Evolutionary conservation across 2,329 filamentous ascomycete genomes (phyloP).

Genomic region (Ilyonectria mors-panacis): DNA sequence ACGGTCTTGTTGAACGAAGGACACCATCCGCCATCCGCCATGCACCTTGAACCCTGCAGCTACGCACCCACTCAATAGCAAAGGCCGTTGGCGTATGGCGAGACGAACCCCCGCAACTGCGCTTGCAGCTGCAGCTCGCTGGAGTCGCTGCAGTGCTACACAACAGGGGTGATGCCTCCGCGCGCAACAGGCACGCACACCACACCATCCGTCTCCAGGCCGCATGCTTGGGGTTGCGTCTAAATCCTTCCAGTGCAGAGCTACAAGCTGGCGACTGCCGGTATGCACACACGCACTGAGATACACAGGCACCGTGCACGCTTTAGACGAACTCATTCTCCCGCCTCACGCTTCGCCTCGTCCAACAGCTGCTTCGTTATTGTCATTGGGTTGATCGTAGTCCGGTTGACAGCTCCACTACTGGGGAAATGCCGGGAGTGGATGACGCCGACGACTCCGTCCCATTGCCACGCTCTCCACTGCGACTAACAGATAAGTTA

Average conservation of each 20-base stretch:
- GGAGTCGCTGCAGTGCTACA: background rate
- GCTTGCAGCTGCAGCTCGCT: background rate
- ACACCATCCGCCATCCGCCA: background rate
- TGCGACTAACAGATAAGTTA: background rate
- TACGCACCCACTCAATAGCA: background rate
- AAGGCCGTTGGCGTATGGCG: background rate
- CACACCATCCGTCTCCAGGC: background rate
- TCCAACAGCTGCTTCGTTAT: slow-evolving; percentile 4
- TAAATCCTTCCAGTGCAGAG: background rate
- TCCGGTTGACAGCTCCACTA: background rate
- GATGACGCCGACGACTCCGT: background rate
- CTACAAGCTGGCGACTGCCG: background rate
- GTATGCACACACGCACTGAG: background rate
- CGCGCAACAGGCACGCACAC: background rate
- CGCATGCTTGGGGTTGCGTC: background rate
- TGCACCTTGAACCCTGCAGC: background rate
- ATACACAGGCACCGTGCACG: background rate
- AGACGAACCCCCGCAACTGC: background rate
- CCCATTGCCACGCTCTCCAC: slow-evolving; percentile 9
- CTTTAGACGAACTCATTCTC: background rate
- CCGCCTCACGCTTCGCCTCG: background rate
- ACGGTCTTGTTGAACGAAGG: background rate
- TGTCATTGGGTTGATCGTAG: slow-evolving; percentile 6
- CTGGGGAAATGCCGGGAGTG: slow-evolving; percentile 20
- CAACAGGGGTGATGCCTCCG: background rate